Evolutionary conservation across 495 filamentous ascomycete species (phyloP), one percentile per base, ranked within the genome.

Genomic region (Neurospora sp.): DNA sequence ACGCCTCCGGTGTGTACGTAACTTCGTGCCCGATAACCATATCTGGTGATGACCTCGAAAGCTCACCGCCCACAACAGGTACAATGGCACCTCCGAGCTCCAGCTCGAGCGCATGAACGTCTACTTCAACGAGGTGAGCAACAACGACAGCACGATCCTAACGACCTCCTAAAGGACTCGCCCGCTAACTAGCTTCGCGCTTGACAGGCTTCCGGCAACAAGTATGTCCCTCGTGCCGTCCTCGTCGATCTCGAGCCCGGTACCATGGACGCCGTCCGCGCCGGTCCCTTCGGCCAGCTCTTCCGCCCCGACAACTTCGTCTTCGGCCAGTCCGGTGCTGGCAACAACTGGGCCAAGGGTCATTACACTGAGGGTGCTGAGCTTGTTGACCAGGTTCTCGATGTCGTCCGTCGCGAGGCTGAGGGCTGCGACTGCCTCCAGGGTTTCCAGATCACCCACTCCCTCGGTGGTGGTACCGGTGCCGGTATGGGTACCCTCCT

Each of bases 261-360:
- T 80, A 98, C 96, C 84, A 99, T 99, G 96, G 96, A 99, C 79
- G 96, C 96, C 77, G 96, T 99, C 86, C 96, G 96, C 85, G 93
- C 96, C 80, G 96, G 96, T 84, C 96, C 96, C 76, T 99, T 99
- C 85, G 96, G 96, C 79, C 92, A 97, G 87, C 94, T 99, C 81
- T 99, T 99, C 93, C 94, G 96, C 79, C 96, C 96, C 80, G 96
- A 99, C 89, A 99, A 99, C 91, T 98, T 99, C 88, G 93, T 99
- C 82, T 98, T 98, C 86, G 96, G 96, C 76, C 96, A 99, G 87
- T 98, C 96, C 77, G 95, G 96, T 89, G 96, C 96, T 79, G 96
- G 96, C 87, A 99, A 99, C 93, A 99, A 98, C 89, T 99, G 96
- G 96, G 96, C 96, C 83, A 99, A 99, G 92, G 96, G 96, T 83